phyloP scores from a whole-genome alignment of 306 rosid genomes.

The Quercus berberidifolia region DNA sequence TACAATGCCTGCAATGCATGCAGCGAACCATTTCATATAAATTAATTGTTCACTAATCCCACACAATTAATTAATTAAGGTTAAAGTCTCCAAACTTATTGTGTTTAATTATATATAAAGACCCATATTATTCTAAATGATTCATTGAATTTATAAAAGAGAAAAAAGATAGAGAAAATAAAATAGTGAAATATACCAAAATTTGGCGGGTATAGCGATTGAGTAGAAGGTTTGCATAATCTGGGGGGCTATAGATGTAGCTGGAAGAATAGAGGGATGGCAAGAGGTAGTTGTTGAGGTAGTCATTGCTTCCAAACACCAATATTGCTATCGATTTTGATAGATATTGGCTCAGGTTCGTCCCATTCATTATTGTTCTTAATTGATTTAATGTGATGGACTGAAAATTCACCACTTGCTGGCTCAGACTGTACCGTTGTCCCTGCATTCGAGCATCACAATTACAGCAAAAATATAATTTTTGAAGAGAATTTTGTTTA shows the following conservation, averaged over 20 bases:
- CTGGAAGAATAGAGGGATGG: conserved; percentile 46
- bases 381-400: conserved; percentile 28
- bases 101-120: too few relatives aligned
- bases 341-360: conserved; percentile 26
- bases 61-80: too few relatives aligned
- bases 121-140: too few relatives aligned
- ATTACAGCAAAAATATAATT: too few relatives aligned
- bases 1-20: conserved; percentile 37
- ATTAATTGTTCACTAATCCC: too few relatives aligned
- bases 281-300: conserved; percentile 71
- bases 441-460: conserved; percentile 37
- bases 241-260: conserved; percentile 35
- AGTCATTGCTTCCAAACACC: conserved; percentile 70
- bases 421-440: conserved; percentile 39
- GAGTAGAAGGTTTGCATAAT: conserved; percentile 62
- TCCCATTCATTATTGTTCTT: conserved; percentile 35
- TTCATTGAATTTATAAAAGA: too few relatives aligned
- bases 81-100: too few relatives aligned
- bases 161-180: neutral
- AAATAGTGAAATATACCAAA: conserved; percentile 17
- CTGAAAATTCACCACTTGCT: conserved; percentile 54
- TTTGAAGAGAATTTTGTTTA: too few relatives aligned
- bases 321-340: conserved; percentile 43
- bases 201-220: conserved; percentile 47
- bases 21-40: too few relatives aligned